A percentile compares a stretch with the other conserved stretches of the same genome.
phyloP scores from a whole-genome alignment of 2,329 filamentous ascomycete genomes.

The Daldinia sp. region DNA sequence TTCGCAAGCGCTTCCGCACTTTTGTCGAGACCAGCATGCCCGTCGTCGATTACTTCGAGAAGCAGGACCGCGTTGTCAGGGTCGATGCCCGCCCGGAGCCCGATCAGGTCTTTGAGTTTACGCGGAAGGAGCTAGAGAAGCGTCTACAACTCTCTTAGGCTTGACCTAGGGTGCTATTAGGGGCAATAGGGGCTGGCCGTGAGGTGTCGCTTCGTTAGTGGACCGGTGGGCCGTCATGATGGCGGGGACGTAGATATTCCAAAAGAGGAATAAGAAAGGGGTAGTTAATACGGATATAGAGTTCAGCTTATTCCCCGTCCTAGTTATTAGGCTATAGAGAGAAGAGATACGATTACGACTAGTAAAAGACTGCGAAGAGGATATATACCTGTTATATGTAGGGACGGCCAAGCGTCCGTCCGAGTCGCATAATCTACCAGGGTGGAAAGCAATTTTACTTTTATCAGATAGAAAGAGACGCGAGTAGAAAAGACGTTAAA shows the following conservation, averaged over 20 bases:
- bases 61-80: conserved; percentile 80
- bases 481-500: not conserved
- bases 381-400: not conserved
- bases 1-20: conserved; percentile 93
- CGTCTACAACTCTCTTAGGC: conserved; percentile 47
- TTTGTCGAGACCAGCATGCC: conserved; percentile 98
- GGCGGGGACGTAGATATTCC: not conserved
- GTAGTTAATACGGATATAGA: conserved; percentile 11
- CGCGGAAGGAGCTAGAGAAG: conserved; percentile 58
- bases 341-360: conserved; percentile 14
- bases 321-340: conserved; percentile 14
- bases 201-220: not conserved
- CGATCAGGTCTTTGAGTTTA: conserved; percentile 66
- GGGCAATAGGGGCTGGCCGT: not conserved
- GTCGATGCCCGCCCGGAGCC: conserved; percentile 75
- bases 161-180: not conserved
- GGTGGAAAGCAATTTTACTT: conserved; percentile 10
- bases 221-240: not conserved
- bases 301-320: not conserved
- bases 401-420: not conserved
- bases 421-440: conserved; percentile 10
- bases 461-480: not conserved
- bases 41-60: conserved; percentile 85
- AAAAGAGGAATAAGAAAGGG: not conserved
- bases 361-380: conserved; percentile 5